Conservation (phyloP, 495 filamentous ascomycete genomes). For the Jackrogersella minutella region DNA sequence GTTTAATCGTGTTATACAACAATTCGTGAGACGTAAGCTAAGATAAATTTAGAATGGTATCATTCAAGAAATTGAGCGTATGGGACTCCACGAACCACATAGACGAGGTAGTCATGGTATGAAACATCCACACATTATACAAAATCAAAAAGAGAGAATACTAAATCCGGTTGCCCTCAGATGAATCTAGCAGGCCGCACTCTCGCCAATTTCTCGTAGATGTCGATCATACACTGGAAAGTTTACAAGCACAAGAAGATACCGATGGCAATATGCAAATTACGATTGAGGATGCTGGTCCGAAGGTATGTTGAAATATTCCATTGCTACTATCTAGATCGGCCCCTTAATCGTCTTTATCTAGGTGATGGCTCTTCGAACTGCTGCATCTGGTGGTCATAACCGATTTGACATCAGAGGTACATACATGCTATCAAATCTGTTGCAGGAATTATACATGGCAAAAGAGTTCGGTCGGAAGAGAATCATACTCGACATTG, state of each 20-base stretch:
- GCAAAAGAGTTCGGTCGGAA: slow-evolving; percentile 86
- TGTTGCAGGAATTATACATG: slow-evolving; percentile 90
- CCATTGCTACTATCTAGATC: not conserved
- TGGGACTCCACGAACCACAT: slow-evolving; percentile 54
- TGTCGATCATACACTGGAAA: slow-evolving; percentile 76
- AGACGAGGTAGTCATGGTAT: slow-evolving; percentile 60
- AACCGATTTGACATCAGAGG: slow-evolving; percentile 87
- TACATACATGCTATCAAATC: slow-evolving; percentile 94
- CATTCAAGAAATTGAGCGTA: slow-evolving; percentile 53
- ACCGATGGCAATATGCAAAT: slow-evolving; percentile 93
- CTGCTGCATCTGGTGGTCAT: slow-evolving; percentile 84
- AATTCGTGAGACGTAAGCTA: slow-evolving; percentile 17
- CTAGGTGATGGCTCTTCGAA: slow-evolving; percentile 80
- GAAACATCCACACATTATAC: slow-evolving; percentile 8
- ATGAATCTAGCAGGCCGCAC: slow-evolving; percentile 55
- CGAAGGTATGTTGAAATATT: slow-evolving; percentile 71
- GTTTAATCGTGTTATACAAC: not conserved
- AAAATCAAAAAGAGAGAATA: not conserved
- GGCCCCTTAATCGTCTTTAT: slow-evolving; percentile 6
- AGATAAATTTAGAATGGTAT: slow-evolving; percentile 52
- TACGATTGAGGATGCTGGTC: slow-evolving; percentile 92
- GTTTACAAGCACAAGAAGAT: slow-evolving; percentile 81
- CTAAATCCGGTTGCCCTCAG: slow-evolving; percentile 33
- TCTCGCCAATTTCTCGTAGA: slow-evolving; percentile 78
- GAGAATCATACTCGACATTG: slow-evolving; percentile 85